These are phyloP conservation scores for Gossypioides kirkii DNA, from an alignment of 345 rosid species.

Conservation along the genomic window DNA sequence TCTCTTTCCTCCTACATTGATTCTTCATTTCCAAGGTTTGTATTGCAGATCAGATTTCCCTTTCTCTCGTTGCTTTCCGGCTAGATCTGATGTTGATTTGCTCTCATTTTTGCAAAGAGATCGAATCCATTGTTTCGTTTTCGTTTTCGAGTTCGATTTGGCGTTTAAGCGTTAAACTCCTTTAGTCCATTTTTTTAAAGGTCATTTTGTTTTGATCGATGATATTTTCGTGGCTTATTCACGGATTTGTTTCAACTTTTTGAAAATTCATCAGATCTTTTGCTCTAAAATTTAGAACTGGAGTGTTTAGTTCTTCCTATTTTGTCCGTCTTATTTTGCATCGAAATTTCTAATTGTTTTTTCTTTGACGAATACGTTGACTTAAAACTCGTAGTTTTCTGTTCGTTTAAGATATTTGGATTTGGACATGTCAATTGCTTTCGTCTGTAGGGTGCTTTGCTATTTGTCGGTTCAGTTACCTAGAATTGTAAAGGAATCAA, in stretches of 20 bases:
- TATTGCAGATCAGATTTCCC: neutral
- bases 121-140: neutral
- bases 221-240: neutral
- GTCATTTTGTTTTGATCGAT: neutral
- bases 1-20: neutral
- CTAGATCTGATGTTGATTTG: slow-evolving; percentile 2
- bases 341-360: neutral
- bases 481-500: neutral
- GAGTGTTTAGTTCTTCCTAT: neutral
- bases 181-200: neutral
- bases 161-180: neutral
- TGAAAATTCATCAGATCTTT: neutral
- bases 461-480: neutral
- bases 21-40: slow-evolving; percentile 13
- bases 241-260: neutral
- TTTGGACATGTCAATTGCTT: neutral
- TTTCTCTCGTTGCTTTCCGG: neutral
- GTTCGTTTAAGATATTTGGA: neutral
- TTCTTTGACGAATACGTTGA: neutral
- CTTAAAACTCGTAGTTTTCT: neutral
- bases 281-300: neutral
- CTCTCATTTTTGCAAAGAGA: neutral
- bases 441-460: neutral
- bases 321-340: neutral
- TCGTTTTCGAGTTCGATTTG: neutral